Evolutionary conservation across 2,329 filamentous ascomycete species (phyloP), one percentile per base, ranked within the genome.

Genomic region (Leptographium galeiforme): DNA sequence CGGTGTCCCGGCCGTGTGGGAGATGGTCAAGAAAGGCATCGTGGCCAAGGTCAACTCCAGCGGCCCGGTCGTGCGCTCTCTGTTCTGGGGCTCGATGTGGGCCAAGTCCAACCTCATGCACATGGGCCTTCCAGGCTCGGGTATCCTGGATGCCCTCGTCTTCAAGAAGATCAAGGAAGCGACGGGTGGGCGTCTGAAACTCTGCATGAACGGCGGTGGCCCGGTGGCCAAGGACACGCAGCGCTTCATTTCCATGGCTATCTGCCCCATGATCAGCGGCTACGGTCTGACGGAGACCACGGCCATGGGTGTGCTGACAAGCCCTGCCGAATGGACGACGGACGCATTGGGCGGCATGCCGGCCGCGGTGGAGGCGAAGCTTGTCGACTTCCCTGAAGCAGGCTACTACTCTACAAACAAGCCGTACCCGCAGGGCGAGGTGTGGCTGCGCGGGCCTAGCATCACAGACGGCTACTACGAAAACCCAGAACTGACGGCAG

Each of bases 131-230:
- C 81, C 81, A 2, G 86, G 86, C 53, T 75, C 79, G 30, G 80
- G 78, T 53, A 60, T 93, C 46, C 72, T 95, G 50, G 89, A 95
- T 63, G 76, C 82, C 1, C 70, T 94, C 4, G 85, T 94, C 11
- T 95, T 95, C 75, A 90, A 88, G 72, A 94, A 94, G 74, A 79
- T 95, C 66, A 90, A 89, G 71, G 88, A 93, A 62, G 88, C 88
- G 14, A 95, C 89, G 3, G 89, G 89, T 65, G 89, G 89, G 50
- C 78, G 79, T 56, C 73, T 95, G 58, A 84, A 87, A 62, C 79
- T 95, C 50, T 85, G 85, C 70, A 76, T 95, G 80, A 93, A 89
- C 66, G 89, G 89, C 56, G 89, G 88, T 65, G 89, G 89, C 1
- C 88, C 89, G 6, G 78, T 95, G 46, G 80, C 88, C 34, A 88